Percentiles rank a stretch among this genome's conserved stretches.
Evolutionary conservation across 345 rosid genomes (phyloP).

Genomic region (Heritiera fomes): DNA sequence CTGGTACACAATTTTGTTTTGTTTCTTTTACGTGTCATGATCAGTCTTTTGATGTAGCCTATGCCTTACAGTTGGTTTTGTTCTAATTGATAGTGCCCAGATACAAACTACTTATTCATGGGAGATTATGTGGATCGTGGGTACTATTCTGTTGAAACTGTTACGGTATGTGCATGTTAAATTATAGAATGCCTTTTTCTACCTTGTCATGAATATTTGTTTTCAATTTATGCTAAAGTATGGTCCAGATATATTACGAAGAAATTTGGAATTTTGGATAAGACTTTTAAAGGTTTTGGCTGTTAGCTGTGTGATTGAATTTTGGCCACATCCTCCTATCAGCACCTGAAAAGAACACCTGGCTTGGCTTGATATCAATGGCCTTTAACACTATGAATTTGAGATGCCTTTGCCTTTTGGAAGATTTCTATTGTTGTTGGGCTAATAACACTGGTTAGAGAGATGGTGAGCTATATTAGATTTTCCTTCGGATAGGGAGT

Average conservation of each 20-base stretch:
- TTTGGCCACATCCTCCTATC: slow-evolving; percentile 1
- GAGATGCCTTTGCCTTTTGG: slow-evolving; percentile 1
- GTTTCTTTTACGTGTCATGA: too few relatives aligned
- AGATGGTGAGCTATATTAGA: slow-evolving; percentile 3
- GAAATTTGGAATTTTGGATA: neutral
- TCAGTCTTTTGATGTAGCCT: neutral
- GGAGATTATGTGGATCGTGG: slow-evolving; percentile 99
- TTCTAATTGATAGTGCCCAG: slow-evolving; percentile 76
- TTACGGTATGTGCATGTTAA: slow-evolving; percentile 56
- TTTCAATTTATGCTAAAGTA: neutral
- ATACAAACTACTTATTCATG: slow-evolving; percentile 97
- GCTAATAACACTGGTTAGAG: neutral
- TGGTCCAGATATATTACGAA: neutral
- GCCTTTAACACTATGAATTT: neutral
- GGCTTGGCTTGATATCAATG: neutral
- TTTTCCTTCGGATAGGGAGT: neutral
- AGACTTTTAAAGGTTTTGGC: neutral
- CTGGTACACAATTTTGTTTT: too few relatives aligned
- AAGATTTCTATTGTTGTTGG: slow-evolving; percentile 8
- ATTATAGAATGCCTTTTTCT: neutral
- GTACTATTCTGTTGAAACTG: slow-evolving; percentile 97
- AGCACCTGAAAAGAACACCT: neutral
- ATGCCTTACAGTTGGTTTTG: slow-evolving; percentile 7
- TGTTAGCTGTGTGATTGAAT: neutral
- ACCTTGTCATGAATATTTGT: neutral